These are phyloP conservation scores for Naganishia sp. DNA, from an alignment of 1,284 basidiomycete species.

Conservation along the genomic window DNA sequence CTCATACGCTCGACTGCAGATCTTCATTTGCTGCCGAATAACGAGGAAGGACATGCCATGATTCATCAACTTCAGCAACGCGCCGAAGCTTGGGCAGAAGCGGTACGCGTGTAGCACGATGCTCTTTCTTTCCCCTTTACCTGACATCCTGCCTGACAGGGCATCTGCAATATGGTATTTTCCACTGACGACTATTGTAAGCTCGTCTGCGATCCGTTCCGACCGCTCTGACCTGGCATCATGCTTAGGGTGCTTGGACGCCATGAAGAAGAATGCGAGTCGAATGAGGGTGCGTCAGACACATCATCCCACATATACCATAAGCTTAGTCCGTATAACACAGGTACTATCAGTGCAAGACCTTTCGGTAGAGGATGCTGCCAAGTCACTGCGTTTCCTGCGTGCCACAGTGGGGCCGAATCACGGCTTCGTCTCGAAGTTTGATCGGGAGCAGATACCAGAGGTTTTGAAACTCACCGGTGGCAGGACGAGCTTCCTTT, in stretches of 20 bases:
- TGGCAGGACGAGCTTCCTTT: slow-evolving; percentile 74
- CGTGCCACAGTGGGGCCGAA: slow-evolving; percentile 45
- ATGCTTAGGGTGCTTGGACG: slow-evolving; percentile 43
- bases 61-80: slow-evolving; percentile 79
- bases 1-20: slow-evolving; percentile 41
- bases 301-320: neutral
- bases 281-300: slow-evolving; percentile 64
- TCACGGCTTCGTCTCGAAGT: slow-evolving; percentile 26
- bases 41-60: slow-evolving; percentile 73
- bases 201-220: slow-evolving; percentile 29
- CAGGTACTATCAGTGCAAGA: slow-evolving; percentile 74
- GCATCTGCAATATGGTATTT: slow-evolving; percentile 76
- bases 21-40: slow-evolving; percentile 74
- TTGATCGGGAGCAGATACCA: slow-evolving; percentile 55
- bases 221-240: slow-evolving; percentile 53
- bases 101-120: slow-evolving; percentile 56
- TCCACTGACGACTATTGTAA: slow-evolving; percentile 75
- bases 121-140: slow-evolving; percentile 15
- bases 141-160: slow-evolving; percentile 49
- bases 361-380: slow-evolving; percentile 64
- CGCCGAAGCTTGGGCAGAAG: slow-evolving; percentile 81
- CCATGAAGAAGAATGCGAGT: slow-evolving; percentile 63
- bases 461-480: slow-evolving; percentile 67
- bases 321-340: neutral
- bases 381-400: slow-evolving; percentile 63